A percentile compares a stretch with the other conserved stretches of the same genome.
Evolutionary conservation across 495 filamentous ascomycete species (phyloP).

Genomic region (Penicillium verhagenii): DNA sequence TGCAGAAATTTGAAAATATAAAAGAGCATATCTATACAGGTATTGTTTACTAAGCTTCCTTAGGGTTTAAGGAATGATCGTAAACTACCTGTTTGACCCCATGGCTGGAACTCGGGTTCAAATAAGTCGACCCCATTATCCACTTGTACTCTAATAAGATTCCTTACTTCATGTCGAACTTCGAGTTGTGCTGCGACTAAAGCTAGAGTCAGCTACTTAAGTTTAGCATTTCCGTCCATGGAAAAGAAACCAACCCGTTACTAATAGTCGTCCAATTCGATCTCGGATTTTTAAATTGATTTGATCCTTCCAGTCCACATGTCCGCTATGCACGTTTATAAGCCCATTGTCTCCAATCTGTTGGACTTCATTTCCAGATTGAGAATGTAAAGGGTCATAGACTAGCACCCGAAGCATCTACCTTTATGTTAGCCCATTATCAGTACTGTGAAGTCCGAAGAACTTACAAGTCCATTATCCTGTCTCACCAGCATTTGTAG

Average conservation of each 20-base stretch:
- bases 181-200: constrained; percentile 4
- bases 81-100: constrained; percentile 5
- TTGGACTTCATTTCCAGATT: no score
- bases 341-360: constrained; percentile 9
- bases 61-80: background rate
- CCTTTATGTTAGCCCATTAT: no score
- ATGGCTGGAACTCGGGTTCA: constrained; percentile 28
- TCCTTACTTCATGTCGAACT: constrained; percentile 3
- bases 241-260: constrained; percentile 18
- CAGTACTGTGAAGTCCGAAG: background rate
- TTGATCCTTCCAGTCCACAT: constrained; percentile 7
- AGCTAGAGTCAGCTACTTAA: no score
- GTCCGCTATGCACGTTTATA: constrained; percentile 9
- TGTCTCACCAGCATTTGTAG: constrained; percentile 18
- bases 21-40: no score
- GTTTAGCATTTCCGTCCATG: no score
- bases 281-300: constrained; percentile 2
- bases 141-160: background rate
- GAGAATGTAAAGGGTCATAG: constrained; percentile 6
- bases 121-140: constrained; percentile 1
- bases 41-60: no score
- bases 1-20: no score
- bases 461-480: constrained; percentile 21
- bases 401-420: constrained; percentile 14
- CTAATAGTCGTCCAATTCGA: constrained; percentile 23